phyloP scores from a whole-genome alignment of 257 asterid species.

The Datura wrightii region DNA sequence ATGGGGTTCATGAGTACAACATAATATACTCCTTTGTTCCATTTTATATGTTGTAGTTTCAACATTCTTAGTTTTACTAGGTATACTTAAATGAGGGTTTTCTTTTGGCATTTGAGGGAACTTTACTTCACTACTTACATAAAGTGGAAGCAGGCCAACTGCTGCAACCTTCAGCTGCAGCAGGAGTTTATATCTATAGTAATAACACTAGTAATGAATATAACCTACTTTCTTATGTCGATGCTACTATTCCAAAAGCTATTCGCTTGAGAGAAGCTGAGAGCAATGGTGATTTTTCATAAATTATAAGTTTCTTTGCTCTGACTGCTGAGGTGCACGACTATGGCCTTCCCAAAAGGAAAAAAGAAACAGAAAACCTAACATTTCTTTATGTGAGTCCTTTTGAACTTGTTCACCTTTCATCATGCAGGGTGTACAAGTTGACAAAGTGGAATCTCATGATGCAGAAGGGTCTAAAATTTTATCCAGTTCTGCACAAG shows the following conservation, averaged over 20 bases:
- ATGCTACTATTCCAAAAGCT: not conserved
- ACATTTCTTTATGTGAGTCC: not conserved
- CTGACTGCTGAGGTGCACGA: not conserved
- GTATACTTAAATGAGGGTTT: not conserved
- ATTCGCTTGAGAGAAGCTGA: not conserved
- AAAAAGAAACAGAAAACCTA: not conserved
- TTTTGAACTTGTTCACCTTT: conserved; percentile 18
- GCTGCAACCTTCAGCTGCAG: not conserved
- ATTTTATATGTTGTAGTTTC: not conserved
- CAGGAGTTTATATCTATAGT: not conserved
- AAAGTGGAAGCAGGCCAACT: not conserved
- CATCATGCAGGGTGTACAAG: conserved; percentile 68
- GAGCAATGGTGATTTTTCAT: not conserved
- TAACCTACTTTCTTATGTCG: not conserved
- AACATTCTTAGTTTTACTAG: not conserved
- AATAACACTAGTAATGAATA: not conserved
- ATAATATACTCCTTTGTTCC: not conserved
- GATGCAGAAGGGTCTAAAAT: conserved; percentile 49
- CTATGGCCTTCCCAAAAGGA: not conserved
- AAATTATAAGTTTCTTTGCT: not conserved
- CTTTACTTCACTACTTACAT: not conserved
- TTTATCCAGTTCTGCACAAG: conserved; percentile 48
- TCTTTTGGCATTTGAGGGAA: not conserved
- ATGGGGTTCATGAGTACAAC: not conserved
- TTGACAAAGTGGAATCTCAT: conserved; percentile 57